Percentiles rank a stretch among this genome's conserved stretches.
phyloP scores from a whole-genome alignment of 805 yeast genomes.

The Suhomyces xylopsoci region DNA sequence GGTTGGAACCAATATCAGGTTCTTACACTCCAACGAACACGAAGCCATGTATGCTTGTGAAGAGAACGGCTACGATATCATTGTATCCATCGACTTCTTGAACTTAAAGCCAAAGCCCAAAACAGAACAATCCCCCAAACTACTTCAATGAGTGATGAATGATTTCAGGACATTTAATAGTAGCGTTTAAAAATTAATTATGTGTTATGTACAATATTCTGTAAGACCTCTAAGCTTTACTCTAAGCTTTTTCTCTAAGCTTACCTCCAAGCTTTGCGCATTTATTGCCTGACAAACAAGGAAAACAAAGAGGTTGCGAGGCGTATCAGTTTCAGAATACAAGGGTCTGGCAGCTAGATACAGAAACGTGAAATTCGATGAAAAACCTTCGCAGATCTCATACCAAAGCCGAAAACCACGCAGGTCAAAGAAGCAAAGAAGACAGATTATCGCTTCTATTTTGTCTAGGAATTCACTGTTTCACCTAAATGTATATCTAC shows the following conservation, averaged over 20 bases:
- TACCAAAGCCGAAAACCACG: neutral
- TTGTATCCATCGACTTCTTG: slow-evolving; percentile 92
- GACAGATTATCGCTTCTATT: too few species aligned
- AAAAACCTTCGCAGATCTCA: neutral
- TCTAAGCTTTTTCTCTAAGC: too few species aligned
- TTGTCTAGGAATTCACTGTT: too few species aligned
- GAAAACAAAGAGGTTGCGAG: neutral
- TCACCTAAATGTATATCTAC: neutral
- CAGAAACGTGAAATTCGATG: neutral
- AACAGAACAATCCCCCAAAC: neutral
- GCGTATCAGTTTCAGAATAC: neutral
- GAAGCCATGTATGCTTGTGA: slow-evolving; percentile 93
- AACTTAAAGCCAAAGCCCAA: slow-evolving; percentile 46
- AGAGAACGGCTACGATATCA: slow-evolving; percentile 86
- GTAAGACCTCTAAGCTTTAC: neutral
- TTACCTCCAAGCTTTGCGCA: neutral
- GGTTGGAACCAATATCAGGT: slow-evolving; percentile 86
- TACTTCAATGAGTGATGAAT: neutral
- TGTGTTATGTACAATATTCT: neutral
- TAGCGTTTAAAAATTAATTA: neutral
- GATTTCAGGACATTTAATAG: neutral
- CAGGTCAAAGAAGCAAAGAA: too few species aligned
- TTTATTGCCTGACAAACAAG: neutral
- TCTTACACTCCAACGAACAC: slow-evolving; percentile 85
- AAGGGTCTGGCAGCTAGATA: neutral